phyloP scores from a whole-genome alignment of 2,329 filamentous ascomycete genomes.

The Sporothrix sp. region DNA sequence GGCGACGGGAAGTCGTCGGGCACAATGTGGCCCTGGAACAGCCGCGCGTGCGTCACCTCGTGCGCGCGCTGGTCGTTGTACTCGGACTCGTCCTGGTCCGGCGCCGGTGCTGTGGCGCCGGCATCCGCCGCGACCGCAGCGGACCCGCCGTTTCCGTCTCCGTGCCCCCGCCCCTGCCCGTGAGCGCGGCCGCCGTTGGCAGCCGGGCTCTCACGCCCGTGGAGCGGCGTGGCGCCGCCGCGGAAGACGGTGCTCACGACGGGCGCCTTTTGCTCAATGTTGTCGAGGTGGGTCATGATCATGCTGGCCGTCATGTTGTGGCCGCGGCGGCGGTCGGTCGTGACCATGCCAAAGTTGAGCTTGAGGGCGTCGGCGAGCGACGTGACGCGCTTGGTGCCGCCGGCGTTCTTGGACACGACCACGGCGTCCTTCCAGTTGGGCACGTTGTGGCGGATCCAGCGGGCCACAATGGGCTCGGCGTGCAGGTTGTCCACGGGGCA shows the following conservation, averaged over 20 bases:
- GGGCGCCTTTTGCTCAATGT: conserved; percentile 34
- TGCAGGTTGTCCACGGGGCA: conserved; percentile 96
- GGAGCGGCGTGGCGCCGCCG: background rate
- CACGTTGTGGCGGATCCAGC: conserved; percentile 89
- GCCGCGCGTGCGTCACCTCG: conserved; percentile 82
- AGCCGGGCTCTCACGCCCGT: background rate
- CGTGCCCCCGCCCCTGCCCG: background rate
- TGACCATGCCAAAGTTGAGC: conserved; percentile 95
- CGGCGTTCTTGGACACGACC: conserved; percentile 95
- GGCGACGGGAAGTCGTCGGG: conserved; percentile 86
- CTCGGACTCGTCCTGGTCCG: conserved; percentile 30
- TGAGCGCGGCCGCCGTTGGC: background rate
- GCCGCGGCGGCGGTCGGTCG: conserved; percentile 63
- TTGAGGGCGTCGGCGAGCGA: conserved; percentile 92
- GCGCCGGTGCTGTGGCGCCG: background rate
- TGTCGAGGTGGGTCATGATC: conserved; percentile 61
- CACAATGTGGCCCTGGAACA: conserved; percentile 91
- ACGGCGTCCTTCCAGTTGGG: conserved; percentile 82
- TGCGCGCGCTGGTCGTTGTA: conserved; percentile 74
- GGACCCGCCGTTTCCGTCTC: background rate
- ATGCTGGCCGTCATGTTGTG: conserved; percentile 62
- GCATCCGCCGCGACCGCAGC: background rate
- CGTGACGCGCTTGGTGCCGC: conserved; percentile 93
- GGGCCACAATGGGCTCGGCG: conserved; percentile 86
- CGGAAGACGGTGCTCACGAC: conserved; percentile 4